Conservation (phyloP, 352 stramenopile genomes). For the Globisporangium rhizosaccharum region DNA sequence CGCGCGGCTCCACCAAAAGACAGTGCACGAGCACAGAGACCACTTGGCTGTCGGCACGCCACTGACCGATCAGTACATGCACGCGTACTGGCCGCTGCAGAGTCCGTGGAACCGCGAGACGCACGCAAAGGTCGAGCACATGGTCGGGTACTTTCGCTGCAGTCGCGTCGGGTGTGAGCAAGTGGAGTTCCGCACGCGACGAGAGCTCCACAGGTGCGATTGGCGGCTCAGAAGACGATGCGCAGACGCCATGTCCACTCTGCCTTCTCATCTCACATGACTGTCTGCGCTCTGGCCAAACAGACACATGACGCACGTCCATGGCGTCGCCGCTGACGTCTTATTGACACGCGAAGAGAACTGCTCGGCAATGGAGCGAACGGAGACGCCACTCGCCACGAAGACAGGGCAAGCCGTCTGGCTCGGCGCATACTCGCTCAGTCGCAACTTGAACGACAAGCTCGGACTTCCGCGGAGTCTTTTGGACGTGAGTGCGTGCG, state of each 20-base stretch:
- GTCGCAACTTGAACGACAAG: slow-evolving; percentile 29
- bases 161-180: slow-evolving; percentile 22
- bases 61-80: slow-evolving; percentile 48
- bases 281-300: not conserved
- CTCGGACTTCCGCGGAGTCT: slow-evolving; percentile 17
- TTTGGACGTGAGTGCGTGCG: slow-evolving; percentile 12
- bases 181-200: slow-evolving; percentile 35
- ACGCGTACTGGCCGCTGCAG: slow-evolving; percentile 47
- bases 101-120: slow-evolving; percentile 38
- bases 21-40: slow-evolving; percentile 29
- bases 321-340: not conserved
- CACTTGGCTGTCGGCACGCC: slow-evolving; percentile 32
- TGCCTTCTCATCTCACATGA: not conserved
- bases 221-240: not conserved
- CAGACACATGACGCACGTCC: slow-evolving; percentile 2
- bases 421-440: slow-evolving; percentile 37
- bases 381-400: not conserved
- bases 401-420: slow-evolving; percentile 21
- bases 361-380: not conserved
- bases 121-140: slow-evolving; percentile 18
- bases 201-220: slow-evolving; percentile 29
- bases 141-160: slow-evolving; percentile 49
- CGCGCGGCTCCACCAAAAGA: slow-evolving; percentile 40
- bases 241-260: not conserved
- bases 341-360: not conserved